Base-by-base conservation (phyloP, 371 early-diverging fungal genomes). In the Funneliformis caledonium region DNA sequence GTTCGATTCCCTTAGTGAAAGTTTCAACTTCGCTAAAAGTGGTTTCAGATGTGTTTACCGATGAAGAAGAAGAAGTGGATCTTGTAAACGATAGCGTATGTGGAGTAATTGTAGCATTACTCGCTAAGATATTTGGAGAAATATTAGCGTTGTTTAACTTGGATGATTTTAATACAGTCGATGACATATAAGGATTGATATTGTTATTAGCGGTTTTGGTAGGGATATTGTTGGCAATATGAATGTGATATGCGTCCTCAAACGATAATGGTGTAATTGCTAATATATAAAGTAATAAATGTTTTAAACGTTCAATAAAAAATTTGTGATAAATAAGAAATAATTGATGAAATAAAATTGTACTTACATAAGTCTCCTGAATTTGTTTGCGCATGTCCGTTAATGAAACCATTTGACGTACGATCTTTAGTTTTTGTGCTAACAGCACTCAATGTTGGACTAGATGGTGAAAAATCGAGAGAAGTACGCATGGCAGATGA, bases 231-330 rank as follows among this genome's bases (percentile, higher is more conserved):
- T 77, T 48, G 10, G 67, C 43, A 50, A 64, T 48, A 11, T 77
- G 78, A 37, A 78, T 64, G 45, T 67, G 79, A 37, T 69, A 43
- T 10, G 79, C 79, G n/a, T 78, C 79, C 50, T 78, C 79, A 64
- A 78, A 78, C 4, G 79, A 78, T 68, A 78, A 48, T 16, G 79
- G 67, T 56, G 70, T 78, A 31, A 31, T 47, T 1, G 50, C 64
- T 76, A 19, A 37, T 61, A 50, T 6, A 37, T 37, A 76, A 56
- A 4, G 33, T 56, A 16, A 56, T 31, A n/a, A 76, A 43, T 59
- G 19, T 16, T 16, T 52, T 16, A 52, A 59, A 64, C 16, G 31
- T 62, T 16, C n/a, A 26, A 42, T 48, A 43, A 37, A 16, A 56
- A 43, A 1, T 26, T n/a, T 12, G 19, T 33, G 26, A 26, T 26